Percentiles rank a stretch among this genome's conserved stretches.
Evolutionary conservation across 1,139 yeast species (phyloP).

Genomic region (Wickerhamomyces sp.): DNA sequence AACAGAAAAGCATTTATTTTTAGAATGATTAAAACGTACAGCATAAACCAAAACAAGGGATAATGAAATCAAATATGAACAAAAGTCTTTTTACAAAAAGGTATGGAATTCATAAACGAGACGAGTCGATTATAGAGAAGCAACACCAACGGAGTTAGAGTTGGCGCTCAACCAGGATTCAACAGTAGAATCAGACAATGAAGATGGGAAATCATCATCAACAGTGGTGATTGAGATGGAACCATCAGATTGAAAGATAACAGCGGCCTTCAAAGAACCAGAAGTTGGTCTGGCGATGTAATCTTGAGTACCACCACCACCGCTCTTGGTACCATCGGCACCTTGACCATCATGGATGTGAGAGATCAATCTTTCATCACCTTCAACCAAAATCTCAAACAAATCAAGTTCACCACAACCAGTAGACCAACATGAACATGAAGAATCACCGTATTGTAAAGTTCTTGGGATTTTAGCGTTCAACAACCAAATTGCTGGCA

Average conservation of each 20-base stretch:
- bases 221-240: constrained; percentile 56
- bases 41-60: too few relatives aligned
- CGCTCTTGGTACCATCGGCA: constrained; percentile 40
- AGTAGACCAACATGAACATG: constrained; percentile 91
- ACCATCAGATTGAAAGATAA: constrained; percentile 56
- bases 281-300: constrained; percentile 80
- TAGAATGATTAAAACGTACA: too few relatives aligned
- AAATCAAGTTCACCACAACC: constrained; percentile 97
- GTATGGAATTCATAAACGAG: background rate
- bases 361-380: constrained; percentile 68
- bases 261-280: constrained; percentile 85
- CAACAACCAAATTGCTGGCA: constrained; percentile 96
- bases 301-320: constrained; percentile 88
- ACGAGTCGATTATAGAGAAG: constrained; percentile 26
- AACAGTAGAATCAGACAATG: constrained; percentile 51
- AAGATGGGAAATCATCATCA: constrained; percentile 50
- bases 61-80: constrained; percentile 1
- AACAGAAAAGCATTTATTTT: too few relatives aligned
- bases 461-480: constrained; percentile 95
- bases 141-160: constrained; percentile 44
- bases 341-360: constrained; percentile 91
- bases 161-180: constrained; percentile 54
- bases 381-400: constrained; percentile 74
- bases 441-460: constrained; percentile 71
- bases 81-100: constrained; percentile 1